phyloP scores from a whole-genome alignment of 2,329 filamentous ascomycete genomes.

The Alternaria sp. region DNA sequence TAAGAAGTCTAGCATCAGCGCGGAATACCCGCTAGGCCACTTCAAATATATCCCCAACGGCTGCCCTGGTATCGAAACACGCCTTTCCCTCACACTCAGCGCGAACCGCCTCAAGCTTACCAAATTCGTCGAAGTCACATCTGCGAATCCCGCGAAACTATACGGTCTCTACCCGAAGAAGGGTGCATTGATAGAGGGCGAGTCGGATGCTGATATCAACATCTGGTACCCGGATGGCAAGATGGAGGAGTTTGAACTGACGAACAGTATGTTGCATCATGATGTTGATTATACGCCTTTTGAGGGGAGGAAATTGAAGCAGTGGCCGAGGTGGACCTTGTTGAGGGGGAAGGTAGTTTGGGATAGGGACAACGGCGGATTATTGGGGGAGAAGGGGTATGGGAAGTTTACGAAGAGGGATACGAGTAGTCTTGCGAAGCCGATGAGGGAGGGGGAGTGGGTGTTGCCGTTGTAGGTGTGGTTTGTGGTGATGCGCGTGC shows the following conservation, averaged over 20 bases:
- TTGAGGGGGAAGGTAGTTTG: conserved; percentile 65
- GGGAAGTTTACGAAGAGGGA: conserved; percentile 59
- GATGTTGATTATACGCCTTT: conserved; percentile 69
- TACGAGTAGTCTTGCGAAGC: conserved; percentile 48
- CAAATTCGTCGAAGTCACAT: conserved; percentile 63
- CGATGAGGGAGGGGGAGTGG: conserved; percentile 28
- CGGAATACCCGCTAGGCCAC: conserved; percentile 52
- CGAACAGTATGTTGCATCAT: conserved; percentile 65
- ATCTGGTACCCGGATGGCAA: conserved; percentile 55
- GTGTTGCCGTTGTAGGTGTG: conserved; percentile 20
- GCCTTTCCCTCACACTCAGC: conserved; percentile 57
- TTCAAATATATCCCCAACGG: conserved; percentile 68
- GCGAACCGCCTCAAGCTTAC: conserved; percentile 51
- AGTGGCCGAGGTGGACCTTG: conserved; percentile 69
- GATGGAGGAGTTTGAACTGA: conserved; percentile 54
- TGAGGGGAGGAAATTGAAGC: conserved; percentile 62
- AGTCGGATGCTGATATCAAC: conserved; percentile 63
- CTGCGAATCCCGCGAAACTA: conserved; percentile 63
- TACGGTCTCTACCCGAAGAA: conserved; percentile 63
- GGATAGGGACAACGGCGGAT: conserved; percentile 62
- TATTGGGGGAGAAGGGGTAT: conserved; percentile 55
- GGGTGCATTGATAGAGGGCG: conserved; percentile 58
- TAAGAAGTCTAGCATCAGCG: conserved; percentile 57
- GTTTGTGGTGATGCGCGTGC: background rate
- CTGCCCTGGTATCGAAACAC: conserved; percentile 64